phyloP scores from a whole-genome alignment of 805 yeast species.

The Lipomyces sp. region DNA sequence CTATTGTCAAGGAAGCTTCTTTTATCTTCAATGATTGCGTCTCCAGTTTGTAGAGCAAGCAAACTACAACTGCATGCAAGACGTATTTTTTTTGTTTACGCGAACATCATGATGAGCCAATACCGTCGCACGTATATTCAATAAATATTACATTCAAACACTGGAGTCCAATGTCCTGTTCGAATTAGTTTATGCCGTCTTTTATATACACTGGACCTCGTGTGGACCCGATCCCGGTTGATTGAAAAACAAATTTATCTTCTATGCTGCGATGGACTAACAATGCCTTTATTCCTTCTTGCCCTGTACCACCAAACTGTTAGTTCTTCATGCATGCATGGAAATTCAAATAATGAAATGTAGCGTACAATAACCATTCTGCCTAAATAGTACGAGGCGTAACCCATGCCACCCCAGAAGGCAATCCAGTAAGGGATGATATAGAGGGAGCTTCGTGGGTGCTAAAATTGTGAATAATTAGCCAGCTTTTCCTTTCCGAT shows the following conservation, averaged over 20 bases:
- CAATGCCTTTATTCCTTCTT: conserved; percentile 15
- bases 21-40: background rate
- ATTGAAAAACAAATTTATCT: background rate
- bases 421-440: conserved; percentile 38
- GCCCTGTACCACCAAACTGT: conserved; percentile 12
- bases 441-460: conserved; percentile 37
- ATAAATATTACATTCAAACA: background rate
- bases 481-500: background rate
- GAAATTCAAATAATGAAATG: background rate
- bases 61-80: background rate
- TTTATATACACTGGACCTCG: background rate
- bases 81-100: background rate
- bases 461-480: conserved; percentile 17
- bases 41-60: background rate
- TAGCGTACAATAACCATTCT: conserved; percentile 31
- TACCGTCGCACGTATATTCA: background rate
- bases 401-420: conserved; percentile 35
- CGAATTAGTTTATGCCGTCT: background rate
- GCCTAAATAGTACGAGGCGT: conserved; percentile 30
- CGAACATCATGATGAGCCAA: background rate
- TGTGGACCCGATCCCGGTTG: background rate
- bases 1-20: no score
- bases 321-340: conserved; percentile 3
- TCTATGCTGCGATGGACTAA: conserved; percentile 3
- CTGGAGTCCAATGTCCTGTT: background rate